phyloP scores from a whole-genome alignment of 2,329 filamentous ascomycete genomes.

The Xylariaceae sp. region DNA sequence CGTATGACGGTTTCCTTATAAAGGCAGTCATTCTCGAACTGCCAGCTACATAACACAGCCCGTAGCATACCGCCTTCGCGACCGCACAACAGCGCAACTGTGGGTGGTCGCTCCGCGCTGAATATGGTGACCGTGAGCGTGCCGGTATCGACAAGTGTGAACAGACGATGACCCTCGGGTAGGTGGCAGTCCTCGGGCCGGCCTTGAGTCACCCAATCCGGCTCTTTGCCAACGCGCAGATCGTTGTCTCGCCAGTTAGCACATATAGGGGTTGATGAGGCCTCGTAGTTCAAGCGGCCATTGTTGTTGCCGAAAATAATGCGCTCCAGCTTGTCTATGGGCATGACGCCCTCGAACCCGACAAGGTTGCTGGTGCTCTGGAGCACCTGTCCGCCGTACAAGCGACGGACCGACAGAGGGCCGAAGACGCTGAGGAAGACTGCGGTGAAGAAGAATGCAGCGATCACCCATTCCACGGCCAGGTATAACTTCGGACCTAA shows the following conservation, averaged over 20 bases:
- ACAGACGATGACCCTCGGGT: slow-evolving; percentile 34
- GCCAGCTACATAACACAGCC: slow-evolving; percentile 37
- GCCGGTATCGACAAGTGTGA: slow-evolving; percentile 43
- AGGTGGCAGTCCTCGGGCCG: slow-evolving; percentile 8
- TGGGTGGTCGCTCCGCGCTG: slow-evolving; percentile 36
- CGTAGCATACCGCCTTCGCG: slow-evolving; percentile 41
- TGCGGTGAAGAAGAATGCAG: slow-evolving; percentile 16
- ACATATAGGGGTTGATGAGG: slow-evolving; percentile 33
- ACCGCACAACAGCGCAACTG: slow-evolving; percentile 38
- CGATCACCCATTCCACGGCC: slow-evolving; percentile 12
- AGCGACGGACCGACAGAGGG: slow-evolving; percentile 27
- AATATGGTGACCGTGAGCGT: slow-evolving; percentile 41
- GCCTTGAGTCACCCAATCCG: slow-evolving; percentile 22
- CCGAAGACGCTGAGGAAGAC: slow-evolving; percentile 25
- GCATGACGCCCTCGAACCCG: slow-evolving; percentile 37
- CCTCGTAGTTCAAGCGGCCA: slow-evolving; percentile 34
- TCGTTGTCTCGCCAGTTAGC: slow-evolving; percentile 18
- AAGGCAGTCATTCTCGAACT: slow-evolving; percentile 32
- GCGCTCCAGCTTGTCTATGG: slow-evolving; percentile 33
- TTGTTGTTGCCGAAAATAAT: slow-evolving; percentile 35
- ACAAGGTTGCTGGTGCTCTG: slow-evolving; percentile 33
- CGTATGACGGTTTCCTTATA: slow-evolving; percentile 33
- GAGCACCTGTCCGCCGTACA: slow-evolving; percentile 33
- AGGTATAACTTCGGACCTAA: background rate
- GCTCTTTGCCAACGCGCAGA: slow-evolving; percentile 35